phyloP scores from a whole-genome alignment of 257 asterid species.

The Nemophila menziesii region DNA sequence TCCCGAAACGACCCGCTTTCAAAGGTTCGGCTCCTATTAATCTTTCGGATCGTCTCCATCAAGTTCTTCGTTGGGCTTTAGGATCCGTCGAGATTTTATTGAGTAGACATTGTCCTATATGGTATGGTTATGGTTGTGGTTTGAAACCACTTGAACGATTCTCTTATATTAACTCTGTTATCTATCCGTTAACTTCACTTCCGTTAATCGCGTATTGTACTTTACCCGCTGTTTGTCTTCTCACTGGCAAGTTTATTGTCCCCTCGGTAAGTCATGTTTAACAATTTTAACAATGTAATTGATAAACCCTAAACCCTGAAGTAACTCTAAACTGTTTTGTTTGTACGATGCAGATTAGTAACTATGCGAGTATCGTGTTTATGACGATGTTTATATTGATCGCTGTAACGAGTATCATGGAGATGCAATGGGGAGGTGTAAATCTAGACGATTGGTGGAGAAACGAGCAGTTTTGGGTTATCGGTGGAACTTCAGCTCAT shows the following conservation, averaged over 20 bases:
- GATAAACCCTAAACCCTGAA: background rate
- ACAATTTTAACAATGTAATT: background rate
- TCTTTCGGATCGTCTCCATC: slow-evolving; percentile 94
- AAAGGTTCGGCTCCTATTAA: slow-evolving; percentile 96
- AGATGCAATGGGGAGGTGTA: slow-evolving; percentile 95
- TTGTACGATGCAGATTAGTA: slow-evolving; percentile 55
- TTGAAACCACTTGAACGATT: slow-evolving; percentile 90
- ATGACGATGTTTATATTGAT: slow-evolving; percentile 73
- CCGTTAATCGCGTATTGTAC: slow-evolving; percentile 84
- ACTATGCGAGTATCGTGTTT: slow-evolving; percentile 76
- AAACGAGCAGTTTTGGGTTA: slow-evolving; percentile 98
- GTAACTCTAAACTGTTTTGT: background rate
- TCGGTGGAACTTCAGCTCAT: slow-evolving; percentile 84
- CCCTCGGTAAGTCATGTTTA: slow-evolving; percentile 50
- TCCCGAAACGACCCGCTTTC: slow-evolving; percentile 73
- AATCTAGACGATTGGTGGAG: slow-evolving; percentile 88
- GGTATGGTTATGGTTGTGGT: slow-evolving; percentile 97
- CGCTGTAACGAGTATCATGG: slow-evolving; percentile 70
- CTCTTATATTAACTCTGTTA: slow-evolving; percentile 81
- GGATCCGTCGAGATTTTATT: slow-evolving; percentile 86
- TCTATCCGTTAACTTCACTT: slow-evolving; percentile 83
- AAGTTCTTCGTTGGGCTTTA: slow-evolving; percentile 96
- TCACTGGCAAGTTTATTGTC: slow-evolving; percentile 86
- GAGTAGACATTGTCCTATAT: slow-evolving; percentile 92
- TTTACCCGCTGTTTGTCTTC: slow-evolving; percentile 87